These are phyloP conservation scores for Pseudogymnoascus sp. DNA, from an alignment of 2,329 filamentous ascomycete genomes.

Conservation along the genomic window DNA sequence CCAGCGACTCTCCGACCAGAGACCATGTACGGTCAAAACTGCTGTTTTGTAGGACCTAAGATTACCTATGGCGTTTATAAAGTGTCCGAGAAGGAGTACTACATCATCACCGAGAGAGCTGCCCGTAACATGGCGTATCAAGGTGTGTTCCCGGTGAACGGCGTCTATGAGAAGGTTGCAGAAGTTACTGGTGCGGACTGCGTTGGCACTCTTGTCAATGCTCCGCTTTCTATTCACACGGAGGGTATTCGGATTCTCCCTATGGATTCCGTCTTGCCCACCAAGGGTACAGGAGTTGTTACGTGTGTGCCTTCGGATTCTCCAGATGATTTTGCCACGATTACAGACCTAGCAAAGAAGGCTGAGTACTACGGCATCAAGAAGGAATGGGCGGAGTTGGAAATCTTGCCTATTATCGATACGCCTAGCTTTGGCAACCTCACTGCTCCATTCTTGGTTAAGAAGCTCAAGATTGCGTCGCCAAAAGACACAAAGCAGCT, in stretches of 20 bases:
- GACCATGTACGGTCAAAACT: constrained; percentile 98
- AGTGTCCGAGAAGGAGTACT: constrained; percentile 69
- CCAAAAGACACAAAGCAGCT: constrained; percentile 90
- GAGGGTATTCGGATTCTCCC: constrained; percentile 81
- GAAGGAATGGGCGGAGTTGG: constrained; percentile 90
- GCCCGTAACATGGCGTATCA: constrained; percentile 97
- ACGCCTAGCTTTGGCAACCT: constrained; percentile 83
- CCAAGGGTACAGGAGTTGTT: constrained; percentile 94
- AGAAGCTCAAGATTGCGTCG: constrained; percentile 92
- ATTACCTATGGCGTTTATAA: constrained; percentile 86
- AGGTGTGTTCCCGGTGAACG: constrained; percentile 70
- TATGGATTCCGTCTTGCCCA: constrained; percentile 87
- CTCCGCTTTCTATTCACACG: constrained; percentile 78
- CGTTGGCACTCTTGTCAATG: constrained; percentile 80
- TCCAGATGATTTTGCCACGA: constrained; percentile 87
- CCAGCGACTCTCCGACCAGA: constrained; percentile 89
- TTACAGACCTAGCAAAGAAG: constrained; percentile 85
- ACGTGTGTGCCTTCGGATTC: constrained; percentile 94
- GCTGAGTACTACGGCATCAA: constrained; percentile 92
- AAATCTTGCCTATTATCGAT: constrained; percentile 81
- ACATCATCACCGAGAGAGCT: constrained; percentile 69
- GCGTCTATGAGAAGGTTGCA: constrained; percentile 63
- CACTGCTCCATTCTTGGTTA: constrained; percentile 72
- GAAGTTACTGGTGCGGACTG: constrained; percentile 71
- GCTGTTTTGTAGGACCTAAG: constrained; percentile 87